Percentiles rank a stretch among this genome's conserved stretches.
Evolutionary conservation across 2,329 filamentous ascomycete species (phyloP).

Genomic region (Aspergillus transmontanensis): DNA sequence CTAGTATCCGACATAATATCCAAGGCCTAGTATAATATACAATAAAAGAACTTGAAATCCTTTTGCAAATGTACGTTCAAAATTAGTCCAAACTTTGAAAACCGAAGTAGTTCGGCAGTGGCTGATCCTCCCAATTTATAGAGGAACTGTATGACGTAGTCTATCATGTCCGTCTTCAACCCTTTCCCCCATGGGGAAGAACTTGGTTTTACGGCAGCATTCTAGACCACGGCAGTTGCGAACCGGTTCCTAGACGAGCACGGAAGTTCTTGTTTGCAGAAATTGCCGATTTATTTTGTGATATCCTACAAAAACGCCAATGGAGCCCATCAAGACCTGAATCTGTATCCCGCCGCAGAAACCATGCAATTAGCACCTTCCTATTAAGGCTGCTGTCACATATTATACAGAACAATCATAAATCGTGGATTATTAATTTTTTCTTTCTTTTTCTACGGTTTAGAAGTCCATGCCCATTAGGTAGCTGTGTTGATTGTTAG

Average conservation of each 20-base stretch:
- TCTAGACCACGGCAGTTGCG: not conserved
- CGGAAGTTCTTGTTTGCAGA: not conserved
- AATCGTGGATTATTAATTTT: slow-evolving; percentile 26
- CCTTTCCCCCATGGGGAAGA: not conserved
- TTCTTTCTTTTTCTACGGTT: slow-evolving; percentile 4
- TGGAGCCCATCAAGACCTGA: not conserved
- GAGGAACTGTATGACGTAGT: slow-evolving; percentile 16
- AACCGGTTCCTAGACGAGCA: too few relatives aligned
- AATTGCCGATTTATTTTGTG: not conserved
- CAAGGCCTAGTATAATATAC: not conserved
- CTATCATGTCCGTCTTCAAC: not conserved
- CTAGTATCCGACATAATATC: slow-evolving; percentile 52
- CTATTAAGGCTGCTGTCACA: slow-evolving; percentile 8
- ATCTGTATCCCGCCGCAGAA: not conserved
- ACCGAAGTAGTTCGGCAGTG: not conserved
- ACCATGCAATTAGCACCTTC: slow-evolving; percentile 2
- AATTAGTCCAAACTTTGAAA: not conserved
- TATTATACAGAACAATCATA: slow-evolving; percentile 31
- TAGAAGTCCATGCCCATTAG: slow-evolving; percentile 78
- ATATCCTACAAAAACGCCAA: not conserved
- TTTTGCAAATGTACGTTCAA: not conserved
- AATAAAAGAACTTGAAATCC: not conserved
- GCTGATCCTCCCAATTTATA: not conserved
- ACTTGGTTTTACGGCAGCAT: slow-evolving; percentile 3
- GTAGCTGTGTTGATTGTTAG: slow-evolving; percentile 48